Conservation (phyloP, 2,329 filamentous ascomycete genomes). For the Incumbomyces delicatus region DNA sequence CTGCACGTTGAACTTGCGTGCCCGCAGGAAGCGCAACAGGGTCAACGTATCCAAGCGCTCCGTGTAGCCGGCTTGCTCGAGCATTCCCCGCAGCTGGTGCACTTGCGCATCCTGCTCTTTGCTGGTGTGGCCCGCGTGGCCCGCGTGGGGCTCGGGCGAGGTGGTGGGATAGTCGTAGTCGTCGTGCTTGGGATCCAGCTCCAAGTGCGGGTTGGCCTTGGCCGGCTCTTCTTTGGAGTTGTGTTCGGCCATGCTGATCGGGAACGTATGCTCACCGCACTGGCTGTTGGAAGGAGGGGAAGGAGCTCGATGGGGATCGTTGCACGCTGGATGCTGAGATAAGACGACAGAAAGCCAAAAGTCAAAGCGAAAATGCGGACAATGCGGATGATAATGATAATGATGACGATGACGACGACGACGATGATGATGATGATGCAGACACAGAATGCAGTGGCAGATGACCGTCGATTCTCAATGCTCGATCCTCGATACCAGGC, state of each 20-base stretch:
- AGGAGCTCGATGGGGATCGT: too few species aligned
- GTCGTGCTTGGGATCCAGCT: conserved; percentile 83
- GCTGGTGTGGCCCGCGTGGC: conserved; percentile 82
- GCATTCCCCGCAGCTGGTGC: conserved; percentile 68
- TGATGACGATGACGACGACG: too few species aligned
- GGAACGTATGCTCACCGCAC: too few species aligned
- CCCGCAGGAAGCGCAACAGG: conserved; percentile 79
- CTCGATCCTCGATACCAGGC: too few species aligned
- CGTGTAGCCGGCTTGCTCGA: conserved; percentile 74
- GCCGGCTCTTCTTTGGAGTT: conserved; percentile 12
- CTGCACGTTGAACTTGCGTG: conserved; percentile 86
- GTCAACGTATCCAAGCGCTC: conserved; percentile 87
- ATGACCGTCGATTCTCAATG: too few species aligned
- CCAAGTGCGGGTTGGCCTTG: conserved; percentile 30
- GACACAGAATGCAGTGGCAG: too few species aligned
- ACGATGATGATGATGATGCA: too few species aligned
- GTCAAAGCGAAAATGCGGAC: too few species aligned
- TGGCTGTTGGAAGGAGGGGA: too few species aligned
- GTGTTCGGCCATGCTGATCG: conserved; percentile 13
- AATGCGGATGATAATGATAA: too few species aligned
- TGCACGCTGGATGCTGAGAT: too few species aligned
- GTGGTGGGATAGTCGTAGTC: conserved; percentile 85
- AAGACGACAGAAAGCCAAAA: too few species aligned
- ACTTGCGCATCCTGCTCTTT: conserved; percentile 82
- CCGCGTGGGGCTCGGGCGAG: conserved; percentile 57